These are phyloP conservation scores for Mycosarcoma maydis DNA, from an alignment of 1,284 basidiomycete genomes.

Conservation along the genomic window DNA sequence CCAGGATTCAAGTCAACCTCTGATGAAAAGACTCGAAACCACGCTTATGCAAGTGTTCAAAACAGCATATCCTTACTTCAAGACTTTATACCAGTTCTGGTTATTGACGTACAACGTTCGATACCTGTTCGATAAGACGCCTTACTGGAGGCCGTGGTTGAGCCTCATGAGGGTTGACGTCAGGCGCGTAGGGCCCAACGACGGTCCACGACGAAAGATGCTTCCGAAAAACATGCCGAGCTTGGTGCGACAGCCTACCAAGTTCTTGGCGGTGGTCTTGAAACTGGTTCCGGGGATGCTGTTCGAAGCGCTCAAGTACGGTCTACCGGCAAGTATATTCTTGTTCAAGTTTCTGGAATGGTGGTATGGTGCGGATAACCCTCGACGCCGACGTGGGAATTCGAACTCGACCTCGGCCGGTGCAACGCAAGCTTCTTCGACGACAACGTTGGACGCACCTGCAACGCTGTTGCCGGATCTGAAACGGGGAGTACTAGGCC, in stretches of 20 bases:
- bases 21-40: background rate
- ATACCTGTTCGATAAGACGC: conserved; percentile 88
- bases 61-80: conserved; percentile 80
- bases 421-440: no score
- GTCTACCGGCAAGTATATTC: conserved; percentile 91
- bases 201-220: conserved; percentile 33
- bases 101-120: conserved; percentile 81
- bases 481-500: background rate
- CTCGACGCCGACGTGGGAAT: conserved; percentile 66
- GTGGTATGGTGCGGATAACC: conserved; percentile 97
- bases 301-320: conserved; percentile 73
- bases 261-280: conserved; percentile 31
- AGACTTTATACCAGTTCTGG: conserved; percentile 80
- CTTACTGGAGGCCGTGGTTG: conserved; percentile 91
- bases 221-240: conserved; percentile 46
- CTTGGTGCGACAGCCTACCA: conserved; percentile 34
- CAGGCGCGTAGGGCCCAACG: conserved; percentile 74
- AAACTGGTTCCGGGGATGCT: conserved; percentile 38
- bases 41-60: conserved; percentile 17
- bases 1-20: background rate
- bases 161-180: conserved; percentile 83
- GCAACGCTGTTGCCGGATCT: conserved; percentile 17
- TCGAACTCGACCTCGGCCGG: background rate
- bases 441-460: conserved; percentile 23
- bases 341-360: conserved; percentile 97